These are phyloP conservation scores for Geotrichum phurueaensis DNA, from an alignment of 1,139 yeast genomes.

Conservation along the genomic window DNA sequence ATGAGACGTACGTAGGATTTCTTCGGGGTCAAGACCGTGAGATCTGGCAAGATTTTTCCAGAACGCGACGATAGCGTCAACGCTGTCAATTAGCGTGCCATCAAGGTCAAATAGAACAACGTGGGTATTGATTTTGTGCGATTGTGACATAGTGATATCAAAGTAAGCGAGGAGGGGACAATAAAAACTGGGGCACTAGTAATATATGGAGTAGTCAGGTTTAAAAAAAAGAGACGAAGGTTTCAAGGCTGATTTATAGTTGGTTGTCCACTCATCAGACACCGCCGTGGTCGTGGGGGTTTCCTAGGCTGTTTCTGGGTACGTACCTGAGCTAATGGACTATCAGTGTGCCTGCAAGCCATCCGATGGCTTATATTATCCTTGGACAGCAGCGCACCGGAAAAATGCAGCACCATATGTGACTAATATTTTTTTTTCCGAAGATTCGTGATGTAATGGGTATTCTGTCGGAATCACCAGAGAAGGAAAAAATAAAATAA, in stretches of 20 bases:
- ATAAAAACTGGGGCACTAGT: not conserved
- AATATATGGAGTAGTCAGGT: not conserved
- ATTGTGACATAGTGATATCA: not conserved
- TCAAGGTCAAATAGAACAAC: constrained; percentile 65
- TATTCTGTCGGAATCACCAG: too few species aligned
- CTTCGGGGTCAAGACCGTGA: constrained; percentile 65
- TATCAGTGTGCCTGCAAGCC: not conserved
- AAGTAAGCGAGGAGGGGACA: not conserved
- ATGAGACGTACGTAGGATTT: constrained; percentile 67
- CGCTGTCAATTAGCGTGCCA: constrained; percentile 78
- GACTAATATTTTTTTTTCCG: too few species aligned
- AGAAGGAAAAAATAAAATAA: too few species aligned
- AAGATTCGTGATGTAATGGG: too few species aligned
- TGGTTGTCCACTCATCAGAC: not conserved
- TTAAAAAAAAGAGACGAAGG: not conserved
- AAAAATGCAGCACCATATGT: too few species aligned
- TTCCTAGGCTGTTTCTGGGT: not conserved
- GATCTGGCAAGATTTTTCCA: constrained; percentile 71
- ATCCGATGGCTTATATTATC: too few species aligned
- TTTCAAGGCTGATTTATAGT: not conserved
- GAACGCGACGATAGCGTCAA: constrained; percentile 74
- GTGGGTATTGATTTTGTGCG: not conserved
- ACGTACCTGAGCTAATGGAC: not conserved
- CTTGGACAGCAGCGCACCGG: too few species aligned
- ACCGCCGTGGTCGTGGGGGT: not conserved